These are phyloP conservation scores for Pseudogymnoascus sp. DNA, from an alignment of 2,329 filamentous ascomycete genomes.

Conservation along the genomic window DNA sequence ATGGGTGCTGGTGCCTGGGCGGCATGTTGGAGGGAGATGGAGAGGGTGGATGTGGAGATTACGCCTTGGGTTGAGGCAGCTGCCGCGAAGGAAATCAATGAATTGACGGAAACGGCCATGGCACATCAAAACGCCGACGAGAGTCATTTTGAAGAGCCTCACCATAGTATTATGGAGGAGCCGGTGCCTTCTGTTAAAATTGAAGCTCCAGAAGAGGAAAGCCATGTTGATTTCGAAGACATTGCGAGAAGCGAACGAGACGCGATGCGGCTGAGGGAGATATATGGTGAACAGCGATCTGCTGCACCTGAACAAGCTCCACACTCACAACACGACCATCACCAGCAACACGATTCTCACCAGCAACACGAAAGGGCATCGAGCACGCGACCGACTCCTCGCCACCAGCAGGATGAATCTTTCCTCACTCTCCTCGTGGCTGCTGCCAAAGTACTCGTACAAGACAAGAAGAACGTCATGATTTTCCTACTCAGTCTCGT, in stretches of 20 bases:
- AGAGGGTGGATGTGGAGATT: conserved; percentile 92
- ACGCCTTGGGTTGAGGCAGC: conserved; percentile 59
- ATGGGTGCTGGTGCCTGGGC: conserved; percentile 90
- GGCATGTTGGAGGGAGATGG: conserved; percentile 96
- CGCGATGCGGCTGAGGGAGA: conserved; percentile 45
- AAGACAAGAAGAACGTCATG: conserved; percentile 52
- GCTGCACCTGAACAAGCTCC: conserved; percentile 29
- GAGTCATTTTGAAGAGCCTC: background rate
- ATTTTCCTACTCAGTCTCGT: conserved; percentile 47
- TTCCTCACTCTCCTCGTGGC: conserved; percentile 47
- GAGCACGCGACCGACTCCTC: background rate
- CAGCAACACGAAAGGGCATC: background rate
- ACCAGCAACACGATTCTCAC: background rate
- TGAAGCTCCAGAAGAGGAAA: conserved; percentile 51
- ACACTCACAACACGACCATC: background rate
- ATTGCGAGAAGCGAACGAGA: conserved; percentile 28
- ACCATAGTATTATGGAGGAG: conserved; percentile 1
- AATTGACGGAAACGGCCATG: background rate
- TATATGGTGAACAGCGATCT: conserved; percentile 39
- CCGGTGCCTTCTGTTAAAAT: conserved; percentile 33
- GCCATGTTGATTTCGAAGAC: conserved; percentile 42
- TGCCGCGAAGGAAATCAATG: conserved; percentile 41
- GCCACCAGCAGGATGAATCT: conserved; percentile 31
- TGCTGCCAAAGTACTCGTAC: conserved; percentile 44
- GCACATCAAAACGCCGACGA: conserved; percentile 6